phyloP scores from a whole-genome alignment of 2,329 filamentous ascomycete genomes.

The Mollisiaceae sp. region DNA sequence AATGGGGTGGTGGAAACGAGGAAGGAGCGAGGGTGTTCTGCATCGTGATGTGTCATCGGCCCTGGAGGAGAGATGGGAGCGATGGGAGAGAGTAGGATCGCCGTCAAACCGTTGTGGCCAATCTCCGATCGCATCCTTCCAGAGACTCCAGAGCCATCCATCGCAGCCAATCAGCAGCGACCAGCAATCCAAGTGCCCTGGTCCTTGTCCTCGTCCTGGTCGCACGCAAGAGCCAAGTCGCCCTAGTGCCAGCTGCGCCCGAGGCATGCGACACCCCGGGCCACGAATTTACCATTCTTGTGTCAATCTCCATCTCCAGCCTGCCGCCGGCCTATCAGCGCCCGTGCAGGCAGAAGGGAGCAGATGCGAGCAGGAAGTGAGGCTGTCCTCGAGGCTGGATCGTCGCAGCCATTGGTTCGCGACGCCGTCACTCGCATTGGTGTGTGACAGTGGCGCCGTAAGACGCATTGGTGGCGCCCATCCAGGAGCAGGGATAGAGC shows the following conservation, averaged over 20 bases:
- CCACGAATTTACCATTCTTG: conserved; percentile 7
- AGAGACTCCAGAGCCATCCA: neutral
- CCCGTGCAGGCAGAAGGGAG: neutral
- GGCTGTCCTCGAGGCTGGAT: conserved; percentile 30
- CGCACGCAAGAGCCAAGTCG: too few species aligned
- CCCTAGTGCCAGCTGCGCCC: conserved; percentile 28
- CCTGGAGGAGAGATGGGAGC: conserved; percentile 16
- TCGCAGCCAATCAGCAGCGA: conserved; percentile 27
- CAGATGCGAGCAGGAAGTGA: too few species aligned
- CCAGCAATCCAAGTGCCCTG: neutral
- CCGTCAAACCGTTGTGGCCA: conserved; percentile 30
- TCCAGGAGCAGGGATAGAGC: conserved; percentile 19
- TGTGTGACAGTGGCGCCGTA: conserved; percentile 33
- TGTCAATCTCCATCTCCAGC: conserved; percentile 32
- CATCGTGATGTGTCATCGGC: conserved; percentile 41
- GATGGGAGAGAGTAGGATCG: conserved; percentile 30
- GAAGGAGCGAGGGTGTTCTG: conserved; percentile 25
- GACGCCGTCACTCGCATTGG: conserved; percentile 2
- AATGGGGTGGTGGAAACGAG: conserved; percentile 1
- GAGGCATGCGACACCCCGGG: conserved; percentile 30
- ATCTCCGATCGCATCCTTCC: conserved; percentile 36
- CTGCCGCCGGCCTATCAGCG: conserved; percentile 27
- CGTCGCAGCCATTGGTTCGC: conserved; percentile 16
- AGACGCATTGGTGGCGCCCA: conserved; percentile 28
- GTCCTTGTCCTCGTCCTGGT: too few species aligned